These are phyloP conservation scores for Poa pratensis DNA, from an alignment of 176 grass and related monocot genomes.

Conservation along the genomic window DNA sequence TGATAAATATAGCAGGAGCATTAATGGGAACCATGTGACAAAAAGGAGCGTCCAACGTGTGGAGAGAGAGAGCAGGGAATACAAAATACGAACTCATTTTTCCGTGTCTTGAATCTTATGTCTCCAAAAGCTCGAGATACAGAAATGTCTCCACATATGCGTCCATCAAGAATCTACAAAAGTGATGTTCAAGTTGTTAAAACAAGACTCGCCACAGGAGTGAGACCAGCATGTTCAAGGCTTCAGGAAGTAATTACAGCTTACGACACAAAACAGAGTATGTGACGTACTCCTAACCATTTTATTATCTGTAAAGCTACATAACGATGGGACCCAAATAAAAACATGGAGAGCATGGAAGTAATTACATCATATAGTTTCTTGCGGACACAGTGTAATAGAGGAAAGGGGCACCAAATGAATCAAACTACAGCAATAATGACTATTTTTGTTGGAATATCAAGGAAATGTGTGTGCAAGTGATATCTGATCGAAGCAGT, in stretches of 20 bases:
- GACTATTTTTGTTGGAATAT: slow-evolving; percentile 19
- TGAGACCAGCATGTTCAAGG: slow-evolving; percentile 11
- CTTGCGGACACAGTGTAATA: neutral
- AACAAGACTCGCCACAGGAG: slow-evolving; percentile 19
- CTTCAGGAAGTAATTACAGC: slow-evolving; percentile 13
- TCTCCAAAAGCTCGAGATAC: slow-evolving; percentile 98
- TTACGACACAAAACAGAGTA: neutral
- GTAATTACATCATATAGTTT: slow-evolving; percentile 9
- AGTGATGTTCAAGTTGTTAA: slow-evolving; percentile 30
- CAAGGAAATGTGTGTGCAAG: neutral
- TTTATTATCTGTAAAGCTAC: neutral
- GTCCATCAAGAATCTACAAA: slow-evolving; percentile 86
- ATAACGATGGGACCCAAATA: neutral
- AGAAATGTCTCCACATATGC: slow-evolving; percentile 97
- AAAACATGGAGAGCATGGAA: neutral
- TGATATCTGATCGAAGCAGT: neutral
- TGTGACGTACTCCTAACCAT: neutral
- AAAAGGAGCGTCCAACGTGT: slow-evolving; percentile 7
- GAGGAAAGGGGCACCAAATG: slow-evolving; percentile 1
- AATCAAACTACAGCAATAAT: neutral
- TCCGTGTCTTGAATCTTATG: slow-evolving; percentile 87
- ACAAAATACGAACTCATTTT: slow-evolving; percentile 89
- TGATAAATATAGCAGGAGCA: slow-evolving; percentile 24
- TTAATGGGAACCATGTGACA: neutral
- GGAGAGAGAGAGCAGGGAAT: slow-evolving; percentile 42